Percentiles rank a stretch among this genome's conserved stretches.
Evolutionary conservation across 2,329 filamentous ascomycete genomes (phyloP).

Genomic region (Raffaelea deltoideospora): DNA sequence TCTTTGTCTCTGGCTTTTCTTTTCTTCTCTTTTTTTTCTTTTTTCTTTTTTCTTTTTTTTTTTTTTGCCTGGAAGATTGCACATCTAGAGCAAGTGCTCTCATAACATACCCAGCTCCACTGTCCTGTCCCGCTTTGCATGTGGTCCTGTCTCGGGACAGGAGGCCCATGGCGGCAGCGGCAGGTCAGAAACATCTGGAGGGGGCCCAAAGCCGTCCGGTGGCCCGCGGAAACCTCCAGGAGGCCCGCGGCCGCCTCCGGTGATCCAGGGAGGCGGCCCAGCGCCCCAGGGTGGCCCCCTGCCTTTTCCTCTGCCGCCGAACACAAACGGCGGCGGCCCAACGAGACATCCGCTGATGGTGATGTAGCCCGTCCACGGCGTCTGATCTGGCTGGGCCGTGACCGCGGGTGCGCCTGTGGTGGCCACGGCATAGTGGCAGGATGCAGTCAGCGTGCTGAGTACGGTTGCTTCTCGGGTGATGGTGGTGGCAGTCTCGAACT

Average conservation of each 20-base stretch:
- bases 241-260: neutral
- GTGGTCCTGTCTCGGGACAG: neutral
- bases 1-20: no score
- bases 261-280: neutral
- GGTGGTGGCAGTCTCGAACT: neutral
- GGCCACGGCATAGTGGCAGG: neutral
- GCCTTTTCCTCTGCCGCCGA: neutral
- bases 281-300: neutral
- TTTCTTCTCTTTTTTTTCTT: no score
- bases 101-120: no score
- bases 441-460: conserved; percentile 1
- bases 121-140: neutral
- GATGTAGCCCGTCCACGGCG: neutral
- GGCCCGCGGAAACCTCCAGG: neutral
- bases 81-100: no score
- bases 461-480: neutral
- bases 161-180: neutral
- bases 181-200: conserved; percentile 2
- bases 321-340: neutral
- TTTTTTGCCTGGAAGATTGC: no score
- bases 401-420: neutral
- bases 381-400: neutral
- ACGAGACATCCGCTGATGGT: neutral
- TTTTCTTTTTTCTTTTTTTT: no score
- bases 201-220: neutral